Conservation (phyloP, 306 rosid genomes). For the Castanospermum australe region DNA sequence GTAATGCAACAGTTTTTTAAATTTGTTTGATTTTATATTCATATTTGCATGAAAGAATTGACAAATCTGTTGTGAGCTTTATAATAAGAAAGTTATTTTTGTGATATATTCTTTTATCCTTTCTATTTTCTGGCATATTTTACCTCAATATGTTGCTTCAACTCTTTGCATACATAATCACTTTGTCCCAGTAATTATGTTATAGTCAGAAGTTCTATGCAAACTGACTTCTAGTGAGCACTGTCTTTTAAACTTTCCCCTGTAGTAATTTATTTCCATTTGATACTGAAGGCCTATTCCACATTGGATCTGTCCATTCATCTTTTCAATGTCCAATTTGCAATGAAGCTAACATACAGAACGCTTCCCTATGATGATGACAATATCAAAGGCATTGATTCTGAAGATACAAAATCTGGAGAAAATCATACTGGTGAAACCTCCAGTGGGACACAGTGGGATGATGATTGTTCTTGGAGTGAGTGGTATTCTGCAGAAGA, state of each 20-base stretch:
- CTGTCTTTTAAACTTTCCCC: conserved; percentile 2
- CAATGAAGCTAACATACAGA: conserved; percentile 76
- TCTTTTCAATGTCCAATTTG: conserved; percentile 64
- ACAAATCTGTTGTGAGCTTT: background rate
- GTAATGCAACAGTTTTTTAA: background rate
- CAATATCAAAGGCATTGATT: conserved; percentile 44
- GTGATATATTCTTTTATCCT: background rate
- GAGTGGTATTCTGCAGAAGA: conserved; percentile 89
- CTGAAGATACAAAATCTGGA: conserved; percentile 45
- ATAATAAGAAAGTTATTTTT: background rate
- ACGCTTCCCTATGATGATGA: conserved; percentile 58
- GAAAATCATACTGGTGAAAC: conserved; percentile 38
- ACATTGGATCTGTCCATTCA: conserved; percentile 58
- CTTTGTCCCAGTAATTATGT: background rate
- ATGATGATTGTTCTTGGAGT: conserved; percentile 79
- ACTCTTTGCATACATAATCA: background rate
- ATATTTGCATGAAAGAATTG: background rate
- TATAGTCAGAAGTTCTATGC: conserved; percentile 13
- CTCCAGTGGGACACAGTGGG: conserved; percentile 65
- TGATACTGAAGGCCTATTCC: conserved; percentile 65
- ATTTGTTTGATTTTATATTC: background rate
- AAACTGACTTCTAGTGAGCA: conserved; percentile 13
- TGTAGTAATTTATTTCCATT: conserved; percentile 27
- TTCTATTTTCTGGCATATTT: conserved; percentile 17
- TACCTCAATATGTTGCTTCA: background rate